Base-by-base conservation (phyloP, 129 eudicot species). In the Lactuca saligna region DNA sequence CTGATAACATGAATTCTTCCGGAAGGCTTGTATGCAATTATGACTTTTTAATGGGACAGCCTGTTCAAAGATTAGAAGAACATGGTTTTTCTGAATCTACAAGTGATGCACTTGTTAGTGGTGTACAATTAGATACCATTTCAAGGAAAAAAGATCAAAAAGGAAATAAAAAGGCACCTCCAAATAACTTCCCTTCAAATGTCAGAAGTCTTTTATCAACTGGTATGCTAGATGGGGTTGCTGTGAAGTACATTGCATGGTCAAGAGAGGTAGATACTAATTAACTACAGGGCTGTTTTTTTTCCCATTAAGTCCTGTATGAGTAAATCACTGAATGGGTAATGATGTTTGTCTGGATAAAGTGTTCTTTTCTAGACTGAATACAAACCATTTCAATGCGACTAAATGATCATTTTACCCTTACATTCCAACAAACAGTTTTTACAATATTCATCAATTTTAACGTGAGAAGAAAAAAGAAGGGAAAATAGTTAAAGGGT, bases 241-340 rank as follows among this genome's bases (percentile, higher is more conserved):
- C 82, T 49, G 87, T 85, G 79, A 85, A 82, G 79, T 85, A 85
- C 37, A 68, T 79, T 79, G 87, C 87, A 69, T 85, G 91, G 91
- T 82, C 91, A 75, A 68, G 76, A 75, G 91, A 85, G 91, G 91
- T 85, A 82, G 64, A 63, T 62, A 63, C 25, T 63, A 62, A 44
- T 61, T 65, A 7, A 39, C 29, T 25, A 25, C 1, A 1, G 29
- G 29, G 29, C 29, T 25, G 1, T 25, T 25, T 20, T 25, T 25
- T 25, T 25, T 25, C 29, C 29, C 29, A 25, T 25, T 25, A 25
- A 25, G 29, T 25, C 29, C 1, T 25, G 29, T 25, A 25, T 25
- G 29, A 25, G 29, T 25, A 25, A 25, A 25, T 25, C 29, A 25
- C 29, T 25, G 29, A 25, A 25, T 25, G 29, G 1, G 29, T 2